A percentile compares a stretch with the other conserved stretches of the same genome.
Evolutionary conservation across 768 basidiomycete species (phyloP).

Genomic region (Lactifluus hygrophoroides): DNA sequence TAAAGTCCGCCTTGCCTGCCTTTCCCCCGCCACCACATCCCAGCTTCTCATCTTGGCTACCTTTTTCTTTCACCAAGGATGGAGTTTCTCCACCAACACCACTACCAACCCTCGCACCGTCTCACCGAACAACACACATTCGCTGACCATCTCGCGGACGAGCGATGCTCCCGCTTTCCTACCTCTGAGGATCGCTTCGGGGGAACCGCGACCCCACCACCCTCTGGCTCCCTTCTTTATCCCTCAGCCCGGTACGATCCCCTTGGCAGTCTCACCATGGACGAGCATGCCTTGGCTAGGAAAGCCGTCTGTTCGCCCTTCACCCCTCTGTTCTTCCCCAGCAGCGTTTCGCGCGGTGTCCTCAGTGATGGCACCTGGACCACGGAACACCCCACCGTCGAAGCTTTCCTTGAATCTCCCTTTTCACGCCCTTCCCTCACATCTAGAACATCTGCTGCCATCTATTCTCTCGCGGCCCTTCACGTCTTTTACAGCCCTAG

Average conservation of each 20-base stretch:
- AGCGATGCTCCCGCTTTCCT: constrained; percentile 1
- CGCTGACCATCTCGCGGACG: not conserved
- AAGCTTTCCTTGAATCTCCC: constrained; percentile 13
- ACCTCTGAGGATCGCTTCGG: constrained; percentile 11
- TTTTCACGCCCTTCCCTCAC: constrained; percentile 6
- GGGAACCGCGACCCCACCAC: not conserved
- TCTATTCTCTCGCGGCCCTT: constrained; percentile 19
- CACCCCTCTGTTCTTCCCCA: constrained; percentile 2
- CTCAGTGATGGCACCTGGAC: constrained; percentile 21
- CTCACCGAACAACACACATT: not conserved
- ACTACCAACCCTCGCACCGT: not conserved
- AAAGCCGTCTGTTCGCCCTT: constrained; percentile 4
- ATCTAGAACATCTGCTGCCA: constrained; percentile 9
- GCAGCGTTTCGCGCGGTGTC: constrained; percentile 14
- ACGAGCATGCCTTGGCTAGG: not conserved
- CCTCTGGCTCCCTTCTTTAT: not conserved
- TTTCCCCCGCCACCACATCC: constrained; percentile 11
- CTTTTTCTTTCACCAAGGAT: constrained; percentile 5
- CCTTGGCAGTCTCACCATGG: constrained; percentile 12
- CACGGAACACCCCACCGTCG: constrained; percentile 15
- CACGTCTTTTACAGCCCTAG: constrained; percentile 15
- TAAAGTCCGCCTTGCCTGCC: constrained; percentile 14
- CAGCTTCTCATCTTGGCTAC: constrained; percentile 6
- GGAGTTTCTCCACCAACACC: constrained; percentile 8
- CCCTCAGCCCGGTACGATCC: constrained; percentile 16